These are phyloP conservation scores for Glaciozyma martinii DNA, from an alignment of 768 basidiomycete genomes.

Conservation along the genomic window DNA sequence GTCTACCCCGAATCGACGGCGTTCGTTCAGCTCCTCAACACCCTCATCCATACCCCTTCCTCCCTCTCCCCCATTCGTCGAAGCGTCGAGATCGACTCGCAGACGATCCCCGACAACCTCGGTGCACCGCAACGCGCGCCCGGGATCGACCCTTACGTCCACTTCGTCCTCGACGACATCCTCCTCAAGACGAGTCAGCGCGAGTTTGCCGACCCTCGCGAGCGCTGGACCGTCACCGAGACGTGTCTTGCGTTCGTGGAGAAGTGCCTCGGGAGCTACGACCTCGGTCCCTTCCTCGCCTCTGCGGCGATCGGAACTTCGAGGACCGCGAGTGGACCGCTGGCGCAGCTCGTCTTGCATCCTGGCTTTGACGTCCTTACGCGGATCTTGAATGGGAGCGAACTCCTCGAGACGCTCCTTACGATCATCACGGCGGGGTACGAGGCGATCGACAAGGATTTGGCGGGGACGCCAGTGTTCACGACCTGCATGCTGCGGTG, in stretches of 20 bases:
- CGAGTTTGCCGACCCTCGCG: slow-evolving; percentile 63
- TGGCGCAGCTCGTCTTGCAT: slow-evolving; percentile 45
- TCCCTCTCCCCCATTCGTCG: slow-evolving; percentile 40
- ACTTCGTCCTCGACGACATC: slow-evolving; percentile 85
- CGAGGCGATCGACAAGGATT: slow-evolving; percentile 61
- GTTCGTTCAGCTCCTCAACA: slow-evolving; percentile 70
- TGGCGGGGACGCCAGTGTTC: slow-evolving; percentile 53
- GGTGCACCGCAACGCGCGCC: slow-evolving; percentile 62
- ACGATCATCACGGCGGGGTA: slow-evolving; percentile 73
- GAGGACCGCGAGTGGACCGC: neutral
- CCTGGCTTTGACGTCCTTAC: slow-evolving; percentile 82
- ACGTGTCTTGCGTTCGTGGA: slow-evolving; percentile 77
- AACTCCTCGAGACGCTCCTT: slow-evolving; percentile 63
- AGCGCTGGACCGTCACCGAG: slow-evolving; percentile 81
- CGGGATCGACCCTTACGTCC: slow-evolving; percentile 69
- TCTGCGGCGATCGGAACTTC: slow-evolving; percentile 16
- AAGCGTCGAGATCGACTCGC: slow-evolving; percentile 53
- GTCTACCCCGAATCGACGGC: slow-evolving; percentile 82
- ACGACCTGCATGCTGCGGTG: slow-evolving; percentile 66
- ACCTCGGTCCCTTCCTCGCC: slow-evolving; percentile 62
- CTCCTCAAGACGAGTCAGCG: slow-evolving; percentile 66
- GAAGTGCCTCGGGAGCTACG: slow-evolving; percentile 68
- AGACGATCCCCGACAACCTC: slow-evolving; percentile 68
- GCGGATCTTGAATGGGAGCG: slow-evolving; percentile 61
- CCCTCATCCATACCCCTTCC: slow-evolving; percentile 52